These are phyloP conservation scores for Fragilaria crotonensis DNA, from an alignment of 108 stramenopile genomes.

Conservation along the genomic window DNA sequence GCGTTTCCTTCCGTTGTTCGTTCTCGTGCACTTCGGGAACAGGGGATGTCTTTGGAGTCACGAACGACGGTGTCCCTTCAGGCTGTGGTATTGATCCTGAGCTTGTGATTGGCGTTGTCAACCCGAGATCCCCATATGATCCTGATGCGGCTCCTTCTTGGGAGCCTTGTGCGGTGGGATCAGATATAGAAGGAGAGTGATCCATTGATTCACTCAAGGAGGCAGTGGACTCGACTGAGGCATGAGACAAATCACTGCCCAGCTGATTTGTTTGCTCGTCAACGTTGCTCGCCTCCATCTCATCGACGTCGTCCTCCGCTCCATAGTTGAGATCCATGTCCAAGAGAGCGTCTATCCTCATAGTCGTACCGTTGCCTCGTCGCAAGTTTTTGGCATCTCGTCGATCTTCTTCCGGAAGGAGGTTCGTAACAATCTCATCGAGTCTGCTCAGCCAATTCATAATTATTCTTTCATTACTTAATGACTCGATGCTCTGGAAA, in stretches of 20 bases:
- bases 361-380: too few relatives aligned
- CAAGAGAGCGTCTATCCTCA: not conserved
- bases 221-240: not conserved
- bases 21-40: too few relatives aligned
- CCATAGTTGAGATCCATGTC: not conserved
- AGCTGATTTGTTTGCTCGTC: not conserved
- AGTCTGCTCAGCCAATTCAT: not conserved
- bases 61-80: too few relatives aligned
- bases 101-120: too few relatives aligned
- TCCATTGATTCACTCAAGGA: not conserved
- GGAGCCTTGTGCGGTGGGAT: too few relatives aligned
- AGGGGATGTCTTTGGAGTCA: too few relatives aligned
- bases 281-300: too few relatives aligned
- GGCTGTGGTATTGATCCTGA: too few relatives aligned
- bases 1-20: not conserved
- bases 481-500: too few relatives aligned
- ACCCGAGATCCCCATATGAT: too few relatives aligned
- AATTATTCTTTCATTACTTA: not conserved
- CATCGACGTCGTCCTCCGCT: not conserved
- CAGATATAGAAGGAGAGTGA: too few relatives aligned
- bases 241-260: not conserved
- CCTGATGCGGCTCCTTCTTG: too few relatives aligned
- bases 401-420: not conserved
- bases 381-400: not conserved
- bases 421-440: not conserved